Percentiles rank a stretch among this genome's conserved stretches.
Conservation (phyloP, 2,329 filamentous ascomycete species). For the Cercospora sp. region DNA sequence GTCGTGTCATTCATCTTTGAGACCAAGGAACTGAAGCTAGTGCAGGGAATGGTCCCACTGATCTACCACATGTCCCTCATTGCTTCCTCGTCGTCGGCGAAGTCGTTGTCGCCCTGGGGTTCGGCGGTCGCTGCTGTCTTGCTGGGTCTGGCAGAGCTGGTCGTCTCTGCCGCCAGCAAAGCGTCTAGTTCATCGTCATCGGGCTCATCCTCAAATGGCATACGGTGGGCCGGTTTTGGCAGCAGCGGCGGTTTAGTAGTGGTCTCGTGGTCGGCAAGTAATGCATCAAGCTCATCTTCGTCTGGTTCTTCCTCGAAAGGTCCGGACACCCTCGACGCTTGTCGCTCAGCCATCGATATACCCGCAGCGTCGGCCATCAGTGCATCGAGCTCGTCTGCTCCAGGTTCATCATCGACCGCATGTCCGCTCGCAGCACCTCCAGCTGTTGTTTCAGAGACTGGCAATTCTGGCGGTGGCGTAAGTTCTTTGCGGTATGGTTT, state of each 20-base stretch:
- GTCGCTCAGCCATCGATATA: not conserved
- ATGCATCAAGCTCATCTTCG: slow-evolving; percentile 20
- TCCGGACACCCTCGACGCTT: slow-evolving; percentile 26
- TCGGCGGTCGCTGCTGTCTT: not conserved
- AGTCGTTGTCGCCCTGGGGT: slow-evolving; percentile 40
- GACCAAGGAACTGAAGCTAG: not conserved
- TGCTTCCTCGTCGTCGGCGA: slow-evolving; percentile 65
- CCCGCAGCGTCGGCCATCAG: slow-evolving; percentile 26
- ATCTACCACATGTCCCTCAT: slow-evolving; percentile 52
- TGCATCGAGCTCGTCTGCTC: slow-evolving; percentile 33
- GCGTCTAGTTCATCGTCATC: slow-evolving; percentile 51
- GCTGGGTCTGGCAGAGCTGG: not conserved
- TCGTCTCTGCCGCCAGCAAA: slow-evolving; percentile 52
- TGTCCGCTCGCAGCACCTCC: not conserved
- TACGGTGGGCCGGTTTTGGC: slow-evolving; percentile 22
- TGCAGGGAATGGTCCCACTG: not conserved
- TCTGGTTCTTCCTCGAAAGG: slow-evolving; percentile 24
- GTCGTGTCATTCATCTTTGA: not conserved
- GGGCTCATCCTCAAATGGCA: slow-evolving; percentile 24
- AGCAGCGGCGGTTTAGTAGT: not conserved
- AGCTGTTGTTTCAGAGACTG: slow-evolving; percentile 15
- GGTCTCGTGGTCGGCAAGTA: slow-evolving; percentile 1
- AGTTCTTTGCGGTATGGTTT: slow-evolving; percentile 50
- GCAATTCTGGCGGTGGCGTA: slow-evolving; percentile 15
- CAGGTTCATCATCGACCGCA: slow-evolving; percentile 21